Base-by-base conservation (phyloP, 2,329 filamentous ascomycete species). In the Pseudogymnoascus sp. region DNA sequence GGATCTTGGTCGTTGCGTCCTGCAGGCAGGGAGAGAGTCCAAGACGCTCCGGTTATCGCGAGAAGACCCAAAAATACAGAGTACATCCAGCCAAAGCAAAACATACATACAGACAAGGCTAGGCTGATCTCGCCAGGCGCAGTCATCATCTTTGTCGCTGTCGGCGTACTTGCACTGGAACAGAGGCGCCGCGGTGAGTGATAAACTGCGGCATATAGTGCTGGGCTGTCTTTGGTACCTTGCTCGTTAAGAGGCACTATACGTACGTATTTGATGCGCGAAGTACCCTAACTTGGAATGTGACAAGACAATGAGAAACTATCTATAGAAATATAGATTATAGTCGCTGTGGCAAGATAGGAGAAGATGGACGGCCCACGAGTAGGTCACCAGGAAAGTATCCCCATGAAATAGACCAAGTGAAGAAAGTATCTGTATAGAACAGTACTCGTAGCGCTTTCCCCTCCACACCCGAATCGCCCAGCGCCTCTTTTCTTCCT, bases 91-190 rank as follows among this genome's bases (percentile, higher is more conserved):
- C 2, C 19, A 2, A 19, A 19, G 19, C 19, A 19, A 19, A 19
- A 19, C 19, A 19, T 19, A 19, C 19, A 19, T 19, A 19, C 19
- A 19, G 19, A 9, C 49, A 33, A 55, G 49, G 49, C 28, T 55
- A 33, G 49, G 42, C 42, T 55, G 49, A 55, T 55, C 49, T 55
- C 28, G 25, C 49, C 49, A 55, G 49, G 49, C 49, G 49, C 49
- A 55, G 28, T 55, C 49, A 55, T 55, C 49, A 33, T 33, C 28
- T 19, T 33, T n/a, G 28, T 33, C 49, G 45, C 33, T 33, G 25
- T 33, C 9, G 49, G 9, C 49, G 28, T 22, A 19, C 16, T 33
- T 2, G n/a, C 28, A 19, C 5, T 55, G 49, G 49, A 55, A 55
- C 49, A 55, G 16, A 55, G 23, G 42, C 23, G 42, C 42, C 12